phyloP scores from a whole-genome alignment of 257 asterid species.

The Solanum peruvianum region DNA sequence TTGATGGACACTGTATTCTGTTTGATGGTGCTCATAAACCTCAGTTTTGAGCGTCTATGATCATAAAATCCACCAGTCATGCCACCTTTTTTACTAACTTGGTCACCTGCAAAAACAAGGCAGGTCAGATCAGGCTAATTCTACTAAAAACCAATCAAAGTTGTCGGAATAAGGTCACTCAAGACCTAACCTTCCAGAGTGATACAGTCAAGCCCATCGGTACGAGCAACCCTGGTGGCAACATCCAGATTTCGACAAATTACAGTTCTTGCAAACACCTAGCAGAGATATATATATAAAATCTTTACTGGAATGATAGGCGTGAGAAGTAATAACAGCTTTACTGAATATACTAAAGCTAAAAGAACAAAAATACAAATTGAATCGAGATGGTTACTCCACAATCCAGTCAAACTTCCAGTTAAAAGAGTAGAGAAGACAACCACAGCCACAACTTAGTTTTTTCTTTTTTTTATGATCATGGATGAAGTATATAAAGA shows the following conservation, averaged over 20 bases:
- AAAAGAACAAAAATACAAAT: neutral
- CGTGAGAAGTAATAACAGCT: neutral
- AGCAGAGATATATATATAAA: neutral
- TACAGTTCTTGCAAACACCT: slow-evolving; percentile 93
- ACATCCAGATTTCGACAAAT: slow-evolving; percentile 93
- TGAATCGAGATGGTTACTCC: neutral
- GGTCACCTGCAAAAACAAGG: slow-evolving; percentile 63
- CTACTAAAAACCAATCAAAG: neutral
- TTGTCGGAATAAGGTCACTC: slow-evolving; percentile 4
- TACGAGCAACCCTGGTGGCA: slow-evolving; percentile 88
- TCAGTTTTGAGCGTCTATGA: slow-evolving; percentile 76
- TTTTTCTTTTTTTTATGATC: neutral
- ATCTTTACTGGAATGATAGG: neutral
- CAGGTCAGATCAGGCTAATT: slow-evolving; percentile 3
- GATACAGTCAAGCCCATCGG: slow-evolving; percentile 86
- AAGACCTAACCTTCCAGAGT: slow-evolving; percentile 71
- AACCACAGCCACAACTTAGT: neutral
- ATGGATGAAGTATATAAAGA: neutral
- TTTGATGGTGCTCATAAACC: slow-evolving; percentile 64
- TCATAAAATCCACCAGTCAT: slow-evolving; percentile 99
- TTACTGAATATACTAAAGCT: neutral
- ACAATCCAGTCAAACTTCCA: neutral
- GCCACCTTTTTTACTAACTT: slow-evolving; percentile 98
- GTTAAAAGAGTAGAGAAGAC: neutral
- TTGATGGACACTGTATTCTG: slow-evolving; percentile 39